Evolutionary conservation across 768 basidiomycete genomes (phyloP), one percentile per base, ranked within the genome.

Genomic region (Lentinula detonsa): DNA sequence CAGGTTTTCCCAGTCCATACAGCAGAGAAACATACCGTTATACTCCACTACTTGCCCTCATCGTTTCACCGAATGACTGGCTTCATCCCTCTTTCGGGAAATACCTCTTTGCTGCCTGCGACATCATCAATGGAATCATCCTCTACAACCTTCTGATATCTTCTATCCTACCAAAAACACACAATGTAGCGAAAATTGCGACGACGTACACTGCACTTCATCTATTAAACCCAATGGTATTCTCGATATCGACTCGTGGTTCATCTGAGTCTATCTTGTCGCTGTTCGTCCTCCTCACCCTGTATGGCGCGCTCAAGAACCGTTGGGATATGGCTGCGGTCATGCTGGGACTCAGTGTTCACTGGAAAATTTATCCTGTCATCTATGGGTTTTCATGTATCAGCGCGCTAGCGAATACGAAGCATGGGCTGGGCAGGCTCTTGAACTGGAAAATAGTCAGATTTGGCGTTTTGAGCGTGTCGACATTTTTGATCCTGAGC

Each of bases 331-430:
- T 72, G 3, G 85, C 93, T 0, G 95, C 93, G 0, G 65, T 91
- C 4, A 68, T 88, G 59, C 78, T 95, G 21, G 97, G 94, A 1
- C 66, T 94, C 43, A 87, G 91, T 63, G 87, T 93, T 0, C 95
- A 98, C 67, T 96, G 94, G 92, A 99, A 99, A 75, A 92, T 99
- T 60, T 98, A 97, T 69, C 97, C 97, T 0, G 78, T 95, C 65
- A 84, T 99, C 60, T 98, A 98, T 70, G 91, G 89, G 0, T 81
- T 88, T n/a, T 83, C 85, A 40, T 86, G 92, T 62, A 73, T 94
- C 59, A 83, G 85, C 0, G 77, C 82, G 46, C 73, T 89, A 52
- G 72, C 28, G 53, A 62, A 2, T 60, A 48, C 56, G 72, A 64
- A n/a, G 78, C 73, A 63, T n/a, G 80, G 54, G 67, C 62, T 65